phyloP scores from a whole-genome alignment of 2,329 filamentous ascomycete genomes.

The Beauveria asiatica region DNA sequence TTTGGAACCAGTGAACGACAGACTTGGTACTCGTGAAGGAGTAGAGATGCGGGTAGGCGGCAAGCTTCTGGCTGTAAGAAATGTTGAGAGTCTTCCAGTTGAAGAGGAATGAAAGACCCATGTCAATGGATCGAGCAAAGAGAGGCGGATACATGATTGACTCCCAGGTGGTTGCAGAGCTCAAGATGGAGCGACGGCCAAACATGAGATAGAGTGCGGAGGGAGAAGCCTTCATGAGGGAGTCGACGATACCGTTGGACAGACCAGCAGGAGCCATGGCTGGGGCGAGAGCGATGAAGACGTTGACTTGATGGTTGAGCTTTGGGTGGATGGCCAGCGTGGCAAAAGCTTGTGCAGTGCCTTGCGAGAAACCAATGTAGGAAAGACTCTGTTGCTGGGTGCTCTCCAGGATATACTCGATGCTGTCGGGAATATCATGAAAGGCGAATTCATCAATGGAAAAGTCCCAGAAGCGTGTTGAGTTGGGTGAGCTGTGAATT shows the following conservation, averaged over 20 bases:
- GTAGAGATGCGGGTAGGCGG: constrained; percentile 91
- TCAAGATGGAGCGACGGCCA: constrained; percentile 81
- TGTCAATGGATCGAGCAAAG: constrained; percentile 81
- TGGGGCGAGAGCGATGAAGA: constrained; percentile 91
- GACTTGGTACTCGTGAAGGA: constrained; percentile 95
- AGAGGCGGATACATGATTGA: constrained; percentile 90
- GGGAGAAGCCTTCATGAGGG: constrained; percentile 86
- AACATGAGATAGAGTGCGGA: constrained; percentile 90
- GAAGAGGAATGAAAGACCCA: constrained; percentile 74
- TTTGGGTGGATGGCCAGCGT: constrained; percentile 85
- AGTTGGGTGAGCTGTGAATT: constrained; percentile 63
- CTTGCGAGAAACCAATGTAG: constrained; percentile 96
- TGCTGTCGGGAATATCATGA: constrained; percentile 92
- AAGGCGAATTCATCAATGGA: constrained; percentile 98
- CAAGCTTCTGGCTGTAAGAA: constrained; percentile 76
- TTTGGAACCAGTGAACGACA: constrained; percentile 98
- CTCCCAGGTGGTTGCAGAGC: constrained; percentile 95
- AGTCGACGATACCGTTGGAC: constrained; percentile 83
- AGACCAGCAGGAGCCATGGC: constrained; percentile 94
- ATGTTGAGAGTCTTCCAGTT: constrained; percentile 86
- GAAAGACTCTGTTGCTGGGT: constrained; percentile 78
- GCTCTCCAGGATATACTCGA: constrained; percentile 79
- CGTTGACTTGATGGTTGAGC: constrained; percentile 86
- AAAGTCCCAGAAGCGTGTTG: constrained; percentile 86
- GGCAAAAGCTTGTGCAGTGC: constrained; percentile 93